These are phyloP conservation scores for Sugiyamaella valdiviana DNA, from an alignment of 805 yeast genomes.

Conservation along the genomic window DNA sequence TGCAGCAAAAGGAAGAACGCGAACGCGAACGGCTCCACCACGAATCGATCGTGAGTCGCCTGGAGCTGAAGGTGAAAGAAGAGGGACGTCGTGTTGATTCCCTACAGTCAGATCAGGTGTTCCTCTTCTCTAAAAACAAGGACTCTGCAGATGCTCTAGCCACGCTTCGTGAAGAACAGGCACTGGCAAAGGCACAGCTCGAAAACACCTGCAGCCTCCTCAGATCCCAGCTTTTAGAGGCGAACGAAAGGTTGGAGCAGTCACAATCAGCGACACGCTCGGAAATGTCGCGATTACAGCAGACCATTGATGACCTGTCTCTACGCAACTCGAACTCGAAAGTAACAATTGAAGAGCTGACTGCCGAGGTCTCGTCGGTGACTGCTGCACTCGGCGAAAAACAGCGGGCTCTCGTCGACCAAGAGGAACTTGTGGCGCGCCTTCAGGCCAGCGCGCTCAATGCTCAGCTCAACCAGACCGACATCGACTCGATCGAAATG, in stretches of 20 bases:
- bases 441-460: conserved; percentile 3
- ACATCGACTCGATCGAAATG: conserved; percentile 13
- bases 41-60: conserved; percentile 29
- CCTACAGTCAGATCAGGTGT: conserved; percentile 34
- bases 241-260: conserved; percentile 22
- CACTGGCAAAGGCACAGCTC: conserved; percentile 23
- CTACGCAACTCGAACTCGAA: neutral
- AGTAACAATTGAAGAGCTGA: conserved; percentile 4
- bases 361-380: conserved; percentile 1
- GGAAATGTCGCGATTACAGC: neutral
- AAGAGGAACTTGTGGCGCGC: conserved; percentile 13
- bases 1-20: conserved; percentile 36
- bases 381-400: conserved; percentile 2
- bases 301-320: conserved; percentile 5
- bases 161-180: conserved; percentile 24
- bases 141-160: conserved; percentile 27
- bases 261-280: conserved; percentile 12
- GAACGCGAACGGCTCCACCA: conserved; percentile 32
- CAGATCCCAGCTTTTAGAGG: conserved; percentile 30
- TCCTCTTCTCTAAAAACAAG: conserved; percentile 34
- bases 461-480: conserved; percentile 3
- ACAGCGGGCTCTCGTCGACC: conserved; percentile 13
- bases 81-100: conserved; percentile 32
- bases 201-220: conserved; percentile 33
- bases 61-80: conserved; percentile 28